phyloP scores from a whole-genome alignment of 345 rosid genomes.

The Aethionema arabicum region DNA sequence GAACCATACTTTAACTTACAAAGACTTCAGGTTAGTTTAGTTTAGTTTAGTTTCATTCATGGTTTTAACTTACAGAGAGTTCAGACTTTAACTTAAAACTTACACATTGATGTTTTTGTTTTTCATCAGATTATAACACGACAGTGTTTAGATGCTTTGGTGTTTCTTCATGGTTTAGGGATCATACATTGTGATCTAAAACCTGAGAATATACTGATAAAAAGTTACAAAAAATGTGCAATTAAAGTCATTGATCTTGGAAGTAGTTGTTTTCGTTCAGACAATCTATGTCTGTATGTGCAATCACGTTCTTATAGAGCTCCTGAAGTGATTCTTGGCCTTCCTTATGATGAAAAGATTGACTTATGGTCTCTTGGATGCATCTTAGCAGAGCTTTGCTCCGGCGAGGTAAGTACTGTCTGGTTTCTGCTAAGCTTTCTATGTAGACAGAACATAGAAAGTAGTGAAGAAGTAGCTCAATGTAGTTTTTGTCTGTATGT shows the following conservation, averaged over 20 bases:
- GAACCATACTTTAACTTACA: slow-evolving; percentile 66
- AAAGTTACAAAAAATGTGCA: slow-evolving; percentile 74
- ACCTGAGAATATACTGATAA: slow-evolving; percentile 88
- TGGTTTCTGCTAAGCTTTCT: slow-evolving; percentile 3
- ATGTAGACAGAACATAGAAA: neutral
- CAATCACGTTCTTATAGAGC: slow-evolving; percentile 98
- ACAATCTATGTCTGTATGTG: slow-evolving; percentile 77
- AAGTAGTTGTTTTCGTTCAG: slow-evolving; percentile 88
- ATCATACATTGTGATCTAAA: slow-evolving; percentile 95
- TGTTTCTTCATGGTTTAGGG: slow-evolving; percentile 76
- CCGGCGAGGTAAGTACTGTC: slow-evolving; percentile 71
- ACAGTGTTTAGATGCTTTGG: slow-evolving; percentile 92
- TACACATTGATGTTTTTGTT: slow-evolving; percentile 9
- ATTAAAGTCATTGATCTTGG: slow-evolving; percentile 96
- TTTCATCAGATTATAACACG: slow-evolving; percentile 61
- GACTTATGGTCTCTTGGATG: slow-evolving; percentile 98
- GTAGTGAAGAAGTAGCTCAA: neutral
- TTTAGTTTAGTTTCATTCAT: slow-evolving; percentile 14
- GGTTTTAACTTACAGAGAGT: neutral
- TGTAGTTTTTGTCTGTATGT: neutral
- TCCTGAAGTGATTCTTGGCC: slow-evolving; percentile 94
- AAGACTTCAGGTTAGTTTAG: slow-evolving; percentile 75
- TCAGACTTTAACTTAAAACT: neutral
- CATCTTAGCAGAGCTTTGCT: slow-evolving; percentile 84
- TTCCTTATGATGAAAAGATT: slow-evolving; percentile 82